These are phyloP conservation scores for Danielia reshetovae DNA, from an alignment of 805 yeast species.

Conservation along the genomic window DNA sequence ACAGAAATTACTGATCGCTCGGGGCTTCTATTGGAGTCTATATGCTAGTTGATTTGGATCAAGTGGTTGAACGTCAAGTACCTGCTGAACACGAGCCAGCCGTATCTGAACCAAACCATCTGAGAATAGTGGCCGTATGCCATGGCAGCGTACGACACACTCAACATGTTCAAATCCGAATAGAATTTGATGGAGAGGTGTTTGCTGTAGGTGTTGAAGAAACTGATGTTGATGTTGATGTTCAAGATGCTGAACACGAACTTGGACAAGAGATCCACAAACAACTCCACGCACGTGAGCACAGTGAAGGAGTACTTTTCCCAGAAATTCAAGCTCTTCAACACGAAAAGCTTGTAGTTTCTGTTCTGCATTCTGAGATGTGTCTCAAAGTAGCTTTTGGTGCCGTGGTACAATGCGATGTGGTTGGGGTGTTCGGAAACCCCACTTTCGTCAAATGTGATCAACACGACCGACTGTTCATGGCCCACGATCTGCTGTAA, in stretches of 20 bases:
- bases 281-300: constrained; percentile 38
- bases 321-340: constrained; percentile 35
- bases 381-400: constrained; percentile 27
- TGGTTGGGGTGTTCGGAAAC: constrained; percentile 91
- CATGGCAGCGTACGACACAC: constrained; percentile 65
- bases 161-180: constrained; percentile 37
- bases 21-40: not conserved
- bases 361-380: constrained; percentile 5
- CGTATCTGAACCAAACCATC: constrained; percentile 92
- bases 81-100: constrained; percentile 76
- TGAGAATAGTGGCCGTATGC: constrained; percentile 78
- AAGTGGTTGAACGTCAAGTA: constrained; percentile 77
- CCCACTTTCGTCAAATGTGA: constrained; percentile 82
- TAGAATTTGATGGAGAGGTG: constrained; percentile 26
- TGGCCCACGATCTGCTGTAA: constrained; percentile 27
- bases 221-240: constrained; percentile 35
- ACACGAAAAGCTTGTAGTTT: constrained; percentile 21
- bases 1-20: constrained; percentile 2
- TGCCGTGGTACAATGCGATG: constrained; percentile 55
- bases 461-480: constrained; percentile 32
- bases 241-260: constrained; percentile 27
- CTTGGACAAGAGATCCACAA: constrained; percentile 34
- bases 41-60: constrained; percentile 19
- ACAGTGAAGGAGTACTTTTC: constrained; percentile 50
- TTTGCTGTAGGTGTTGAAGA: constrained; percentile 22